Base-by-base conservation (phyloP, 495 filamentous ascomycete genomes). In the Aspergillus homomorphus region DNA sequence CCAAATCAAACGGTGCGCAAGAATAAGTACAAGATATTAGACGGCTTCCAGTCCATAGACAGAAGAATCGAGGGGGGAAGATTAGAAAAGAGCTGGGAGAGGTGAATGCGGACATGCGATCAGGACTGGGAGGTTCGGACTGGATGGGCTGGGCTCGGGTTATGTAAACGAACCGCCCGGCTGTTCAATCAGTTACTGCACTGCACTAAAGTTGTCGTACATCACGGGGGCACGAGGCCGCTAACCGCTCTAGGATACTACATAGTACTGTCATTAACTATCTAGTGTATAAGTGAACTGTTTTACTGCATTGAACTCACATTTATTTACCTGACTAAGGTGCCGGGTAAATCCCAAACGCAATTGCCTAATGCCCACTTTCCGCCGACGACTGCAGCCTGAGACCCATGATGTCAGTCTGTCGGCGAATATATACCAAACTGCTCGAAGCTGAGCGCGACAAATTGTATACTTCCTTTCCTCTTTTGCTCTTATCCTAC, bases 21-120 rank as follows among this genome's bases (percentile, higher is more conserved):
- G 15, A 28, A 23, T 26, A 23, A 56, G 42, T 19, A 41, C 33
- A 21, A 24, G 10, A 50, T 38, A 52, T 49, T 18, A 59, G 42
- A 12, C 16, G 24, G 55, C 22, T 56, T 45, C 57, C 43, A n/a
- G 41, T 64, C 62, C 61, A 64, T 67, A 52, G 56, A 67, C 49
- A 43, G 54, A 38, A 46, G 48, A 30, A 43, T 44, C 28, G 23
- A 51, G 23, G 22, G 42, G 26, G 45, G 51, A 45, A 42, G 15
- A 53, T 28, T 28, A 61, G 46, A 16, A n/a, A 51, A 45, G 45
- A 21, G 2, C 22, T n/a, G 20, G n/a, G 30, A 51, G 45, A 53
- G 8, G 43, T 46, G 26, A 41, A 56, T 45, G 59, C 53, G 46
- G 48, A 49, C 54, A 53, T 61, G 54, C 54, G 59, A 57, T 55